Evolutionary conservation across 1,284 basidiomycete genomes (phyloP).

Genomic region (Cryptococcus hybrid): DNA sequence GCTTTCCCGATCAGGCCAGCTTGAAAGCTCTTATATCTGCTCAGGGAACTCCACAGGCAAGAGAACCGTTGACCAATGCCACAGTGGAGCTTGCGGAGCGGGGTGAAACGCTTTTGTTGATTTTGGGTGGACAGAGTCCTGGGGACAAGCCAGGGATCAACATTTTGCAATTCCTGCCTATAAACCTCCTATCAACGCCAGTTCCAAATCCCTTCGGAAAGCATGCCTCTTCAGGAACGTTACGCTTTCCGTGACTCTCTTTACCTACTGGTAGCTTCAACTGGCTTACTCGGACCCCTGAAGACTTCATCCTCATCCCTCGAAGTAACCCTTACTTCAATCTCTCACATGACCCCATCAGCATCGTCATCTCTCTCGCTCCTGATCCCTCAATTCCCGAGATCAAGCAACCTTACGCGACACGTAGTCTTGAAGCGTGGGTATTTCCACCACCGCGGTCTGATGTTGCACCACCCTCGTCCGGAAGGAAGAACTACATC

Average conservation of each 20-base stretch:
- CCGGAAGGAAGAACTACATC: constrained; percentile 45
- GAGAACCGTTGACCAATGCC: constrained; percentile 37
- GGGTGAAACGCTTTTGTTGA: constrained; percentile 67
- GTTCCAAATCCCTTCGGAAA: constrained; percentile 27
- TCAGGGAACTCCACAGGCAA: constrained; percentile 23
- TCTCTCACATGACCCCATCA: constrained; percentile 61
- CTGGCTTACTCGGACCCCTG: constrained; percentile 58
- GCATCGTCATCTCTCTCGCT: constrained; percentile 57
- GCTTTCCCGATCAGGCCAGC: constrained; percentile 58
- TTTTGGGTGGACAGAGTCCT: constrained; percentile 70
- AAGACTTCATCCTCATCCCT: constrained; percentile 52
- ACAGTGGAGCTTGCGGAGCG: constrained; percentile 51
- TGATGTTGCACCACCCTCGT: constrained; percentile 31
- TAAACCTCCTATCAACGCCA: constrained; percentile 53
- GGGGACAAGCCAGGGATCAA: constrained; percentile 65
- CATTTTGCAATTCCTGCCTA: constrained; percentile 68
- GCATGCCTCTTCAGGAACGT: constrained; percentile 58
- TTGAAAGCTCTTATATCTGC: constrained; percentile 37
- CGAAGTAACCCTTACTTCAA: constrained; percentile 68
- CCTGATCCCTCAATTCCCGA: constrained; percentile 38
- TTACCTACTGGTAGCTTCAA: constrained; percentile 59
- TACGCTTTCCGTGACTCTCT: constrained; percentile 66
- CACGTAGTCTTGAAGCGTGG: constrained; percentile 49
- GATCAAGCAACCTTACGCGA: constrained; percentile 32
- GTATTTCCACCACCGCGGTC: constrained; percentile 52